Percentiles rank a stretch among this genome's conserved stretches.
Evolutionary conservation across 2,329 filamentous ascomycete species (phyloP).

Genomic region (Apiospora marii): DNA sequence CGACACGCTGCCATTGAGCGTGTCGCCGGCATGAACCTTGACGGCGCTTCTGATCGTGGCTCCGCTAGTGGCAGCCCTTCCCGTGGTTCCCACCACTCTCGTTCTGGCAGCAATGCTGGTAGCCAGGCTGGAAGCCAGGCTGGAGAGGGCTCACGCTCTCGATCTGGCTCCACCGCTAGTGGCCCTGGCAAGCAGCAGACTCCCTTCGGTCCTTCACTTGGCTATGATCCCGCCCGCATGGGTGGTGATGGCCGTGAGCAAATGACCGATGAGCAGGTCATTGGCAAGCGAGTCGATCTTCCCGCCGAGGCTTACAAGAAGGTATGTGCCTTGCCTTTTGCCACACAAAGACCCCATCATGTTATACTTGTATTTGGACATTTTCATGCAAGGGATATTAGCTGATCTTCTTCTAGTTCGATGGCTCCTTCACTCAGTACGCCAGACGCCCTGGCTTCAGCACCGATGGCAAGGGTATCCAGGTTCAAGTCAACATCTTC

Average conservation of each 20-base stretch:
- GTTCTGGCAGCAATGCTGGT: constrained; percentile 23
- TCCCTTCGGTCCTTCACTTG: constrained; percentile 23
- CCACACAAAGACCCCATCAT: neutral
- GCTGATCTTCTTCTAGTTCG: constrained; percentile 31
- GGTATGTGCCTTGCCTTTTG: constrained; percentile 40
- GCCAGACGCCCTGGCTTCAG: constrained; percentile 64
- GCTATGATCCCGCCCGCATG: constrained; percentile 33
- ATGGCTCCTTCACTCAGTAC: constrained; percentile 42
- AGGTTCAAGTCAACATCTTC: constrained; percentile 76
- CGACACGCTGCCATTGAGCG: constrained; percentile 28
- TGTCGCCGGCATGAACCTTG: constrained; percentile 31
- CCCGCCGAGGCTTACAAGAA: constrained; percentile 63
- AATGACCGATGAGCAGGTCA: constrained; percentile 34
- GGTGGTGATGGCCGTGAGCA: constrained; percentile 32
- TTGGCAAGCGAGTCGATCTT: constrained; percentile 62
- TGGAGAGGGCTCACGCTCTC: neutral
- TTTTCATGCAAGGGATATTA: neutral
- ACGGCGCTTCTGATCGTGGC: constrained; percentile 34
- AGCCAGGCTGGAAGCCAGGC: constrained; percentile 22
- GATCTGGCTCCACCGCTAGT: constrained; percentile 21
- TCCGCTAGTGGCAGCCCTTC: constrained; percentile 15
- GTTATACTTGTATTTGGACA: neutral
- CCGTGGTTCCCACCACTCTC: constrained; percentile 21
- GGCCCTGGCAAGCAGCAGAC: constrained; percentile 23
- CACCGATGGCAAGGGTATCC: constrained; percentile 59